Conservation (phyloP, 176 grass and related monocot species). For the Calamus simplicifolius region DNA sequence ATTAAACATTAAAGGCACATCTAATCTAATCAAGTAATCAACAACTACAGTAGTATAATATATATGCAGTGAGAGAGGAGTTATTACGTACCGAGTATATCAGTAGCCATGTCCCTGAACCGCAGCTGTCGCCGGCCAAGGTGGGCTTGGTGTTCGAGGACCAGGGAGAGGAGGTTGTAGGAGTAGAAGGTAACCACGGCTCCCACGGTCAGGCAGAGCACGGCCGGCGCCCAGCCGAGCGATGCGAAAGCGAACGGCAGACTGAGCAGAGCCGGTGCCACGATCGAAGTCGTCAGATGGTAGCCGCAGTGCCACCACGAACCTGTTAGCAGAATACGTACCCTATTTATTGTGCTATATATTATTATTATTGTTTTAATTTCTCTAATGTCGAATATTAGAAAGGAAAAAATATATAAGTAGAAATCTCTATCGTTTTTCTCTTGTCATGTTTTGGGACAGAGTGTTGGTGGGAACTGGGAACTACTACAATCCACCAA, state of each 20-base stretch:
- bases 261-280: slow-evolving; percentile 81
- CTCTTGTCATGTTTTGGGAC: too few relatives aligned
- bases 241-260: slow-evolving; percentile 77
- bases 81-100: slow-evolving; percentile 72
- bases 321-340: slow-evolving; percentile 20
- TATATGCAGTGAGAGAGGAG: too few relatives aligned
- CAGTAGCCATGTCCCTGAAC: slow-evolving; percentile 84
- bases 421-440: too few relatives aligned
- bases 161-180: slow-evolving; percentile 87
- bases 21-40: too few relatives aligned
- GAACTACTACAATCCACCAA: too few relatives aligned
- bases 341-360: neutral
- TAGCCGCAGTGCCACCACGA: slow-evolving; percentile 94
- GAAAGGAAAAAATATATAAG: too few relatives aligned
- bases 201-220: slow-evolving; percentile 50
- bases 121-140: slow-evolving; percentile 73
- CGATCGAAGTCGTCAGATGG: slow-evolving; percentile 87
- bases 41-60: too few relatives aligned
- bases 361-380: neutral
- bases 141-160: slow-evolving; percentile 90
- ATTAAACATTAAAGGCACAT: too few relatives aligned
- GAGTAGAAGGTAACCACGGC: slow-evolving; percentile 81
- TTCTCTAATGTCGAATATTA: too few relatives aligned
- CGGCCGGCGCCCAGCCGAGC: slow-evolving; percentile 57
- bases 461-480: too few relatives aligned